A percentile compares a stretch with the other conserved stretches of the same genome.
phyloP scores from a whole-genome alignment of 2,329 filamentous ascomycete species.

The Verticillium albo-atrum region DNA sequence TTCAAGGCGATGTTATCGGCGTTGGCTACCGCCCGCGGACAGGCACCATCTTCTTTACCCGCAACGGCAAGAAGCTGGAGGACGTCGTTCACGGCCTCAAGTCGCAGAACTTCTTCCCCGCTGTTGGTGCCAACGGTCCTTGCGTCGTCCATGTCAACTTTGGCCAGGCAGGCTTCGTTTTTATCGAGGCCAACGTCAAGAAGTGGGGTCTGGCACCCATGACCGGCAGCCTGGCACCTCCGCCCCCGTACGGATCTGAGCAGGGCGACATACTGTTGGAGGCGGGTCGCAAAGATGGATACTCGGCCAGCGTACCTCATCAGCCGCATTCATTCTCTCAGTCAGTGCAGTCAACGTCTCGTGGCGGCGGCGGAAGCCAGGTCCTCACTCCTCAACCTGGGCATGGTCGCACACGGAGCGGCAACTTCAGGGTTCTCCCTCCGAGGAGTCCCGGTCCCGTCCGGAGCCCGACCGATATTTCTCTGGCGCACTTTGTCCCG shows the following conservation, averaged over 20 bases:
- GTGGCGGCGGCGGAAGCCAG: slow-evolving; percentile 28
- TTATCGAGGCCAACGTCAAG: slow-evolving; percentile 99
- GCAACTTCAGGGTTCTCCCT: slow-evolving; percentile 69
- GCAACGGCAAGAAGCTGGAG: slow-evolving; percentile 95
- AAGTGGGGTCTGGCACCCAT: slow-evolving; percentile 98
- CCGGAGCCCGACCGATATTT: slow-evolving; percentile 92
- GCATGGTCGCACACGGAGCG: slow-evolving; percentile 71
- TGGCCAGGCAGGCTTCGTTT: slow-evolving; percentile 95
- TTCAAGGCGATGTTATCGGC: slow-evolving; percentile 93
- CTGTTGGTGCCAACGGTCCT: slow-evolving; percentile 92
- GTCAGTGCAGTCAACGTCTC: slow-evolving; percentile 30
- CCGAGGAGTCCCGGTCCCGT: slow-evolving; percentile 85
- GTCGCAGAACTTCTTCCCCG: slow-evolving; percentile 94
- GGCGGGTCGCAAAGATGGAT: slow-evolving; percentile 65
- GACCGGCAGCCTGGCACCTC: slow-evolving; percentile 90
- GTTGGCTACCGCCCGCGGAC: slow-evolving; percentile 93
- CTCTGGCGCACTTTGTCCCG: slow-evolving; percentile 76
- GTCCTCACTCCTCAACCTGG: slow-evolving; percentile 46
- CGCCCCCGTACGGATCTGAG: slow-evolving; percentile 94
- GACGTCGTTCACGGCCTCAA: slow-evolving; percentile 92
- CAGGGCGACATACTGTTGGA: slow-evolving; percentile 95
- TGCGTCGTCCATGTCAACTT: slow-evolving; percentile 95
- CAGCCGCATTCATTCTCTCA: slow-evolving; percentile 40
- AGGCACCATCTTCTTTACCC: slow-evolving; percentile 94
- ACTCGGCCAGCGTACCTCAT: slow-evolving; percentile 34